Conservation (phyloP, 768 basidiomycete genomes). For the Trametes elegans region DNA sequence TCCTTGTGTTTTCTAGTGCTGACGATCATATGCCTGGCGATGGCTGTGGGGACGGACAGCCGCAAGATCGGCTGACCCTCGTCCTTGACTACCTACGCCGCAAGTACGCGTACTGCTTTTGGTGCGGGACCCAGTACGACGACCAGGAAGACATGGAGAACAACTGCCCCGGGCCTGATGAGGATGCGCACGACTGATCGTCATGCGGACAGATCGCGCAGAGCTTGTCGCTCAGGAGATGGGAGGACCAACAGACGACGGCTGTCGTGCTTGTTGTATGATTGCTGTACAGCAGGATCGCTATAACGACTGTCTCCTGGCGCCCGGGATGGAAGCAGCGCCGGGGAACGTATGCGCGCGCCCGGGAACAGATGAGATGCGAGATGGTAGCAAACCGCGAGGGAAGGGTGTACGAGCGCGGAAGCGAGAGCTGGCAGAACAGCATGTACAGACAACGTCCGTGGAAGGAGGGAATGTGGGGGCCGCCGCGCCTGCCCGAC, state of each 20-base stretch:
- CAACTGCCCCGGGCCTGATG: conserved; percentile 72
- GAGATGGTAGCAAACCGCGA: too few species aligned
- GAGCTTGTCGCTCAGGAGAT: neutral
- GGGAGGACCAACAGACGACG: too few species aligned
- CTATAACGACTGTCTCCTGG: conserved; percentile 10
- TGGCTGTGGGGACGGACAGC: conserved; percentile 39
- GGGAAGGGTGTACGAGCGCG: neutral
- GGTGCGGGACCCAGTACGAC: conserved; percentile 81
- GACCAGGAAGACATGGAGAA: conserved; percentile 54
- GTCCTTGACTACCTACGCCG: conserved; percentile 74
- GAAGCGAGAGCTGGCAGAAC: neutral
- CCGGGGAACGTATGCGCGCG: too few species aligned
- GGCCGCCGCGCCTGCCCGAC: neutral
- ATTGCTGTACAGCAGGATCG: conserved; percentile 3
- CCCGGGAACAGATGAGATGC: too few species aligned
- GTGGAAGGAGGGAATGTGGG: conserved; percentile 1
- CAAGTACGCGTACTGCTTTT: conserved; percentile 78
- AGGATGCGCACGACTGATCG: conserved; percentile 75
- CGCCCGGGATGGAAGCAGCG: neutral
- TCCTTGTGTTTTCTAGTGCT: neutral
- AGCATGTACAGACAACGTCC: conserved; percentile 15
- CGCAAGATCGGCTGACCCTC: conserved; percentile 63
- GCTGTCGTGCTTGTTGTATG: too few species aligned
- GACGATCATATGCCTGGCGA: neutral
- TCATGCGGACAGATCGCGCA: neutral